These are phyloP conservation scores for Aureobasidium melanogenum DNA, from an alignment of 2,329 filamentous ascomycete genomes.

Conservation along the genomic window DNA sequence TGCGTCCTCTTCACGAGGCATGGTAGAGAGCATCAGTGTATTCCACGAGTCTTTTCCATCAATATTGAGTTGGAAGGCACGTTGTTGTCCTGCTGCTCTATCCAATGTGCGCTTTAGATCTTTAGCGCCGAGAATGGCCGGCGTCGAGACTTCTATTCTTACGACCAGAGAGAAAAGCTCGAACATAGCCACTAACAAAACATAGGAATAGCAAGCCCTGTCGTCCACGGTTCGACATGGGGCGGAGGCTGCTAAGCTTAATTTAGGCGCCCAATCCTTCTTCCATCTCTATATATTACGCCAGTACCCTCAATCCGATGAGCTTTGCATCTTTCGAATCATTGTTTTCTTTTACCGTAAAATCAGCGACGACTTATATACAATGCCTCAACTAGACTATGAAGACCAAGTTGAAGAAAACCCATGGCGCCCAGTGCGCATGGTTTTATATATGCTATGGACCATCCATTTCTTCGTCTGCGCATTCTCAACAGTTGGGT, in stretches of 20 bases:
- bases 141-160: not conserved
- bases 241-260: not conserved
- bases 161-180: not conserved
- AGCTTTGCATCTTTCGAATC: not conserved
- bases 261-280: not conserved
- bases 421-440: not conserved
- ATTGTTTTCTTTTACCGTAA: not conserved
- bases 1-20: not conserved
- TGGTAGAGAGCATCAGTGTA: not conserved
- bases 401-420: not conserved
- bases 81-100: no score
- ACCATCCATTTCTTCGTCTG: not conserved
- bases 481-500: not conserved
- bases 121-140: not conserved
- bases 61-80: not conserved
- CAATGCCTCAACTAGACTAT: not conserved
- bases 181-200: not conserved
- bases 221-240: not conserved
- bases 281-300: not conserved
- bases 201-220: not conserved
- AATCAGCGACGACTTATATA: not conserved
- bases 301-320: not conserved
- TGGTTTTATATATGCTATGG: not conserved
- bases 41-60: no score
- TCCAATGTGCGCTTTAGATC: not conserved